These are phyloP conservation scores for Mariannaea elegans DNA, from an alignment of 2,329 filamentous ascomycete species.

Conservation along the genomic window DNA sequence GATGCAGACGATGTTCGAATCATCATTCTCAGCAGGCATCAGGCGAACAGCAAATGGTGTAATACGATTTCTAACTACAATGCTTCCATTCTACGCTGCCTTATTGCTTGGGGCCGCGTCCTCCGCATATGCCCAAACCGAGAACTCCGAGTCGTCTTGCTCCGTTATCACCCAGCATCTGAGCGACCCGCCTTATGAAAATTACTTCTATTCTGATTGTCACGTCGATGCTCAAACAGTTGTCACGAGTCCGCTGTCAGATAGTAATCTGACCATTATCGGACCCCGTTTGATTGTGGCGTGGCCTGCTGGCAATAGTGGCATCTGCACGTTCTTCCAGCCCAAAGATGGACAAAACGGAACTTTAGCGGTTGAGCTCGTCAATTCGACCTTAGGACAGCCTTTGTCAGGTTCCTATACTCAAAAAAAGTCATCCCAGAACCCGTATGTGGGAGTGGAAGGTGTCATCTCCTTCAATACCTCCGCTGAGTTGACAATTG, in stretches of 20 bases:
- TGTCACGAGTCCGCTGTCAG: slow-evolving; percentile 63
- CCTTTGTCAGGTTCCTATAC: slow-evolving; percentile 57
- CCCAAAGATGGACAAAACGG: slow-evolving; percentile 63
- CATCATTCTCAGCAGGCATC: too few relatives aligned
- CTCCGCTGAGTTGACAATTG: slow-evolving; percentile 62
- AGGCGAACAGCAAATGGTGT: too few relatives aligned
- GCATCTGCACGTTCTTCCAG: slow-evolving; percentile 64
- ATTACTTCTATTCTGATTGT: slow-evolving; percentile 74
- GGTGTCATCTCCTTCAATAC: slow-evolving; percentile 65
- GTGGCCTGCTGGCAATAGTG: slow-evolving; percentile 73
- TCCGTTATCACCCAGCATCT: slow-evolving; percentile 43
- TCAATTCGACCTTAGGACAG: slow-evolving; percentile 57
- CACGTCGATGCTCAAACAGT: slow-evolving; percentile 67
- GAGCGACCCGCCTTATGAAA: slow-evolving; percentile 67
- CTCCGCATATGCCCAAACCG: background rate
- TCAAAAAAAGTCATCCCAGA: slow-evolving; percentile 32
- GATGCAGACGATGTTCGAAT: too few relatives aligned
- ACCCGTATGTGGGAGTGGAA: slow-evolving; percentile 61
- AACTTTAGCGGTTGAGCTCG: slow-evolving; percentile 60
- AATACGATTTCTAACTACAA: background rate
- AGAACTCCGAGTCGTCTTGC: background rate
- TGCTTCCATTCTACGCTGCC: background rate
- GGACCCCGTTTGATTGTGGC: slow-evolving; percentile 67
- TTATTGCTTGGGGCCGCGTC: background rate
- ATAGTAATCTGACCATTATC: slow-evolving; percentile 63